These are phyloP conservation scores for Annulohypoxylon stygium DNA, from an alignment of 495 filamentous ascomycete genomes.

Conservation along the genomic window DNA sequence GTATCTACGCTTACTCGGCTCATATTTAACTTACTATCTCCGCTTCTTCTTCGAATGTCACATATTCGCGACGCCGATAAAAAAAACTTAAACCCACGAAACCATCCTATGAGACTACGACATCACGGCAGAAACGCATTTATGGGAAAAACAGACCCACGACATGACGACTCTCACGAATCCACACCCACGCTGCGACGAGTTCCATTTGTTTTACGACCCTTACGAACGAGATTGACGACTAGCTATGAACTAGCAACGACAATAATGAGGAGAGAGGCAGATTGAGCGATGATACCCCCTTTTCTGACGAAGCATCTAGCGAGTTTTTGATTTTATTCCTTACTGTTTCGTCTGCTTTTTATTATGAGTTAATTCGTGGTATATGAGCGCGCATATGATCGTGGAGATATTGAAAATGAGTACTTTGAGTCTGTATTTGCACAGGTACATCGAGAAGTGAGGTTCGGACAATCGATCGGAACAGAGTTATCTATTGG, in stretches of 20 bases:
- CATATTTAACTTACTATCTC: constrained; percentile 3
- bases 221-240: constrained; percentile 28
- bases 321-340: constrained; percentile 37
- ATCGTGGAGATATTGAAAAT: constrained; percentile 3
- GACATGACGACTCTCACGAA: constrained; percentile 20
- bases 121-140: constrained; percentile 16
- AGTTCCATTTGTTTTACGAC: constrained; percentile 12
- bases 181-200: constrained; percentile 12
- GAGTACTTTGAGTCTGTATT: neutral
- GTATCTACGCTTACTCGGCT: neutral
- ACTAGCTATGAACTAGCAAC: constrained; percentile 22
- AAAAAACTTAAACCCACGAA: neutral
- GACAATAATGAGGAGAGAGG: constrained; percentile 27
- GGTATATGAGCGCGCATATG: neutral
- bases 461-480: neutral
- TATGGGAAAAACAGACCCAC: constrained; percentile 13
- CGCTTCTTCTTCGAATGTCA: constrained; percentile 10
- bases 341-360: neutral
- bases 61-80: constrained; percentile 14
- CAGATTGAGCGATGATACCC: constrained; percentile 47
- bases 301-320: constrained; percentile 24
- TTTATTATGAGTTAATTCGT: neutral
- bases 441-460: neutral
- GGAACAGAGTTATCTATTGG: neutral
- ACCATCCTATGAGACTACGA: constrained; percentile 27